A percentile compares a stretch with the other conserved stretches of the same genome.
phyloP scores from a whole-genome alignment of 441 rosid genomes.

The California macrophylla region DNA sequence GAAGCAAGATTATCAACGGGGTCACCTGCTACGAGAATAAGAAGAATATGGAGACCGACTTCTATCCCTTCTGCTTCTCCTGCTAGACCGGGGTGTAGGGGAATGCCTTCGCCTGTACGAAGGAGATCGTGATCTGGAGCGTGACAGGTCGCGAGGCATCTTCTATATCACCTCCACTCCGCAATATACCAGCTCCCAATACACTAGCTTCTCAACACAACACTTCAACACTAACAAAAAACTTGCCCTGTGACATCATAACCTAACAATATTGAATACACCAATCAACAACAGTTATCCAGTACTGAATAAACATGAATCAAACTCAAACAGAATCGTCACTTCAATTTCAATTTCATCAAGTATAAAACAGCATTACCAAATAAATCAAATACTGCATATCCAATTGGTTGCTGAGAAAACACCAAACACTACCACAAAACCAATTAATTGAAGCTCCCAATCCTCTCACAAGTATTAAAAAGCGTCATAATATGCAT shows the following conservation, averaged over 20 bases:
- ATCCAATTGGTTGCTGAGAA: background rate
- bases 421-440: background rate
- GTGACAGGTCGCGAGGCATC: slow-evolving; percentile 79
- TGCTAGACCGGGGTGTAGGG: slow-evolving; percentile 67
- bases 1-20: slow-evolving; percentile 35
- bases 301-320: background rate
- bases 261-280: background rate
- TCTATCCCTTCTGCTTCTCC: slow-evolving; percentile 70
- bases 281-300: background rate
- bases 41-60: slow-evolving; percentile 75
- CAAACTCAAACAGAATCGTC: background rate
- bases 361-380: background rate
- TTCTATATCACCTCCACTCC: slow-evolving; percentile 16
- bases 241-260: background rate
- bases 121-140: slow-evolving; percentile 61
- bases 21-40: slow-evolving; percentile 80
- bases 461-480: background rate
- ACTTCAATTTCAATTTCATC: background rate
- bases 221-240: background rate
- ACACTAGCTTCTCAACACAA: background rate
- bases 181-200: background rate
- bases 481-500: background rate
- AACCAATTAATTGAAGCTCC: background rate
- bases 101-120: slow-evolving; percentile 60
- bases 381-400: background rate